These are phyloP conservation scores for Citrullus colocynthis DNA, from an alignment of 306 rosid species.

Conservation along the genomic window DNA sequence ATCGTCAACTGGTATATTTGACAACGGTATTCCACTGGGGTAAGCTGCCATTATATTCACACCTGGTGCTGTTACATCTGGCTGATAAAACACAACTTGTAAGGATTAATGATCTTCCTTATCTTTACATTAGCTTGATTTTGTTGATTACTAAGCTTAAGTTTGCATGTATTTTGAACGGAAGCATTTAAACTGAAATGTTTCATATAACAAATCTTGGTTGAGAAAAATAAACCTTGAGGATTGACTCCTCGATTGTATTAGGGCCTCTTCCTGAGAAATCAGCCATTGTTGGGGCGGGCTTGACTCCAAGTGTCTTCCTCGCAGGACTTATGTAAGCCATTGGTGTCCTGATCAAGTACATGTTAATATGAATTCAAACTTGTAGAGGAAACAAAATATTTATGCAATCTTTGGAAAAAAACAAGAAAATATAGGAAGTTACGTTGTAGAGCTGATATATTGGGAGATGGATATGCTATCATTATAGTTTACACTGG, in stretches of 20 bases:
- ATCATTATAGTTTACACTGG: constrained; percentile 22
- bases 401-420: not conserved
- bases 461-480: constrained; percentile 26
- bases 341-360: constrained; percentile 23
- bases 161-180: not conserved
- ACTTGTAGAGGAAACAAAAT: not conserved
- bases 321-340: constrained; percentile 25
- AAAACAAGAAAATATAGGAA: not conserved
- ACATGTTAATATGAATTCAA: not conserved
- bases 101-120: not conserved
- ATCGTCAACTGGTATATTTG: constrained; percentile 11
- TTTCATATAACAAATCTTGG: too few species aligned
- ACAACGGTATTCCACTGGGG: constrained; percentile 9
- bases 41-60: constrained; percentile 33
- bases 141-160: not conserved
- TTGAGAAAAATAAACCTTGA: constrained; percentile 29
- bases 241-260: constrained; percentile 18
- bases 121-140: not conserved
- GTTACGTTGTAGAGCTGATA: constrained; percentile 28
- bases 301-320: constrained; percentile 21
- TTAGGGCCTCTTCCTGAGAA: constrained; percentile 66
- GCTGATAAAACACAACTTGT: constrained; percentile 12
- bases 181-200: not conserved
- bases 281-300: constrained; percentile 36
- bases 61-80: constrained; percentile 52